phyloP scores from a whole-genome alignment of 345 rosid genomes.

The Salix dunnii region DNA sequence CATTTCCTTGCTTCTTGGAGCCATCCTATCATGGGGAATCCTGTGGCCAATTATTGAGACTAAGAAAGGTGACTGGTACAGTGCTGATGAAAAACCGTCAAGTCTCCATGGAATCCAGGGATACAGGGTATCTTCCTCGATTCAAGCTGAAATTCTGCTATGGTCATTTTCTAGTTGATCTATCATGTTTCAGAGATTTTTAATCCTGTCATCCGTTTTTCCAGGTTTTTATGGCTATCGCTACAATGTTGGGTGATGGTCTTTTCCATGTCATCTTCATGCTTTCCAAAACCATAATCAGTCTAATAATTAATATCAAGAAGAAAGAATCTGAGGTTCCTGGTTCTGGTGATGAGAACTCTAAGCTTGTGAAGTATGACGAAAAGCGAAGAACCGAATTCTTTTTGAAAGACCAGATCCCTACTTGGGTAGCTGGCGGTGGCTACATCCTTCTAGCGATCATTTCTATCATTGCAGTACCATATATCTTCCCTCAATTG shows the following conservation, averaged over 20 bases:
- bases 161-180: not conserved
- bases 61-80: constrained; percentile 74
- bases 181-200: not conserved
- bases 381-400: constrained; percentile 46
- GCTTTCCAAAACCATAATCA: constrained; percentile 42
- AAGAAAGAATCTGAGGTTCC: constrained; percentile 3
- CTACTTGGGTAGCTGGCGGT: constrained; percentile 48
- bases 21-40: constrained; percentile 75
- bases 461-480: constrained; percentile 48
- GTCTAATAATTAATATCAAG: constrained; percentile 25
- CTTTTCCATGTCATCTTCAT: constrained; percentile 60
- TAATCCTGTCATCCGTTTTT: too few species aligned
- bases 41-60: constrained; percentile 77
- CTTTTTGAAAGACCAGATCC: constrained; percentile 75
- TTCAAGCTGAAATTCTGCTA: not conserved
- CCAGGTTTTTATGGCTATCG: constrained; percentile 76
- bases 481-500: constrained; percentile 64
- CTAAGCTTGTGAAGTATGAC: constrained; percentile 23
- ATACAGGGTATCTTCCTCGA: constrained; percentile 43
- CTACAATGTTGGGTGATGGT: constrained; percentile 90
- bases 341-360: not conserved
- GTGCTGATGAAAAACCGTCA: constrained; percentile 32
- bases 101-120: constrained; percentile 85
- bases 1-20: constrained; percentile 71
- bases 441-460: constrained; percentile 58